Base-by-base conservation (phyloP, 2,329 filamentous ascomycete genomes). In the Teratosphaeriaceae sp. region DNA sequence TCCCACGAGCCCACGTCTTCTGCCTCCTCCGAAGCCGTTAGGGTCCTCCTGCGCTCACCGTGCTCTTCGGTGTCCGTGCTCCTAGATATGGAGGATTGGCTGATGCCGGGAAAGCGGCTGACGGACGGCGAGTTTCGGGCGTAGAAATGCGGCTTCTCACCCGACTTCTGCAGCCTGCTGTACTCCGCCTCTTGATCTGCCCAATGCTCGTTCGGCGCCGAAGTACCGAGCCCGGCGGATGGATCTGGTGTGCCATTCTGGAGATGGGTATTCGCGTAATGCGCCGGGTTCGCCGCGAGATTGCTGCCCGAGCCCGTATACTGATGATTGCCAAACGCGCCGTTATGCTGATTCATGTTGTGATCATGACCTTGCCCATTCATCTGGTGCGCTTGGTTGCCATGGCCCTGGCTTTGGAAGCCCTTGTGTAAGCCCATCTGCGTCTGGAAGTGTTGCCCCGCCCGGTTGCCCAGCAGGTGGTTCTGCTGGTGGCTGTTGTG, bases 391-490 rank as follows among this genome's bases (percentile, higher is more conserved):
- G 46, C 48, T 44, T 61, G 56, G 27, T 65, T 57, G 43, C 57
- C 71, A 52, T 74, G 75, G 21, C 70, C 68, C 50, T 82, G 74
- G 50, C 76, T 79, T 51, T 82, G 79, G 55, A 78, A 86, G 60
- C 78, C 81, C 67, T 86, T 86, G 59, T 82, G 74, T 70, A 88
- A 72, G 51, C 76, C 78, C 66, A 77, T 71, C 45, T 71, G 68
- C 60, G 67, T 66, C 41, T 65, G 65, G 54, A 68, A 73, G 51
- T 69, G 72, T 51, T 79, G 76, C 50, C 72, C 73, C 21, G 76
- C 75, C 50, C 79, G 79, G 56, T 82, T 84, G 68, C 88, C 88
- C 66, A 88, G 76, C 68, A 85, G 81, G 68, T 82, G 82, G 63
- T 87, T 84, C 63, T 80, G 79, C 62, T 85, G 80, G 44, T 72